Percentiles rank a stretch among this genome's conserved stretches.
Evolutionary conservation across 2,329 filamentous ascomycete genomes (phyloP).

Genomic region (Nigrospora oryzae): DNA sequence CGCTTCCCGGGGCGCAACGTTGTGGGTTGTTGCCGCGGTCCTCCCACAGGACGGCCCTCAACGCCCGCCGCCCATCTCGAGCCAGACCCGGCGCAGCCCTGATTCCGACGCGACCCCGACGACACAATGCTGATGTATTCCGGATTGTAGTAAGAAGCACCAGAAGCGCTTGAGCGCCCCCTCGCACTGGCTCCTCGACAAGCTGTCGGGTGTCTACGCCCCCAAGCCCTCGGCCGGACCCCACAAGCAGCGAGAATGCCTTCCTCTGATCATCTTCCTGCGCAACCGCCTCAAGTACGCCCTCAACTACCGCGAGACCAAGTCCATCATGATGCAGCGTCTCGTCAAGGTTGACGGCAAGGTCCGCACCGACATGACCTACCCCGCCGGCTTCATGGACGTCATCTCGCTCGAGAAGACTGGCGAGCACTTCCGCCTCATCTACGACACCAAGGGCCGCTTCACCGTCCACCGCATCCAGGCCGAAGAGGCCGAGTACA

Average conservation of each 20-base stretch:
- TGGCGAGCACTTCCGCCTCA: constrained; percentile 98
- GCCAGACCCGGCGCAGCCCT: background rate
- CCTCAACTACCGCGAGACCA: constrained; percentile 96
- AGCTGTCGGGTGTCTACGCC: constrained; percentile 86
- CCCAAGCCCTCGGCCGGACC: constrained; percentile 72
- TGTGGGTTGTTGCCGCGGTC: too few relatives aligned
- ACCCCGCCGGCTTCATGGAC: constrained; percentile 98
- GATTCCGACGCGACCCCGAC: background rate
- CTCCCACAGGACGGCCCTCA: too few relatives aligned
- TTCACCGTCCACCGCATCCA: constrained; percentile 99
- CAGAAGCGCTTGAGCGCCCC: constrained; percentile 99
- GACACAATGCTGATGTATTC: constrained; percentile 18
- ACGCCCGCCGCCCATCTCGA: background rate
- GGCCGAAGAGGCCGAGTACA: constrained; percentile 98
- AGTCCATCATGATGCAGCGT: constrained; percentile 98
- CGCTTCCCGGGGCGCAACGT: background rate
- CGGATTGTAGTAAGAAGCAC: constrained; percentile 78
- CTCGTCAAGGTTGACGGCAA: constrained; percentile 99
- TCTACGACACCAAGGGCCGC: constrained; percentile 99
- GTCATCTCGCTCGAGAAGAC: constrained; percentile 99
- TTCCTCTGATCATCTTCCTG: constrained; percentile 98
- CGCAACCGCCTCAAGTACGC: constrained; percentile 98
- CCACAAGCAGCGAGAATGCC: constrained; percentile 98
- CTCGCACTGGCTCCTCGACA: constrained; percentile 99
- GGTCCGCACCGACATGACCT: constrained; percentile 97